Percentiles rank a stretch among this genome's conserved stretches.
phyloP scores from a whole-genome alignment of 768 basidiomycete species.

The Hypholoma fasciculare region DNA sequence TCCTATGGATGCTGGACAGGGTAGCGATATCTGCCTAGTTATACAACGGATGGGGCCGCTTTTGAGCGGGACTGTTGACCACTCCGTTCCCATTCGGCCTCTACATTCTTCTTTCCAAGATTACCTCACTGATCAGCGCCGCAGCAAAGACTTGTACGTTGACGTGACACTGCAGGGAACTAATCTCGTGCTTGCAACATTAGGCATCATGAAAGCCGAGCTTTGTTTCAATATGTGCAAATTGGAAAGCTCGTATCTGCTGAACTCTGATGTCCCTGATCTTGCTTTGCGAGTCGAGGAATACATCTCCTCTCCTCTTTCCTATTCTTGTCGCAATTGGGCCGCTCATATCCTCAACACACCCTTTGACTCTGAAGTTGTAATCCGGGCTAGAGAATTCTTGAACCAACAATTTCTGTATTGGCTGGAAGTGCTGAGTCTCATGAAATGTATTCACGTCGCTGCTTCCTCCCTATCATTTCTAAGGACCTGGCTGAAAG shows the following conservation, averaged over 20 bases:
- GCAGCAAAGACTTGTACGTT: constrained; percentile 22
- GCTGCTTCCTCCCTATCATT: neutral
- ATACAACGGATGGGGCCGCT: constrained; percentile 7
- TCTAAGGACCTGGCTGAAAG: neutral
- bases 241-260: constrained; percentile 25
- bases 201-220: constrained; percentile 21
- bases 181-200: constrained; percentile 5
- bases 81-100: constrained; percentile 3
- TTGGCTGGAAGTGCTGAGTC: constrained; percentile 29
- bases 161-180: constrained; percentile 4
- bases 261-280: constrained; percentile 22
- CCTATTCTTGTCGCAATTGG: constrained; percentile 26
- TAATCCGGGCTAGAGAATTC: constrained; percentile 9
- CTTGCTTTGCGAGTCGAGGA: constrained; percentile 10
- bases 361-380: neutral
- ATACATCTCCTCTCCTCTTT: constrained; percentile 18
- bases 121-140: constrained; percentile 24
- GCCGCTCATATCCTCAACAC: constrained; percentile 16
- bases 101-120: constrained; percentile 31
- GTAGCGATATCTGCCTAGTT: neutral
- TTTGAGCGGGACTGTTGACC: constrained; percentile 5
- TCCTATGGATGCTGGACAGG: neutral
- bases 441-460: constrained; percentile 6
- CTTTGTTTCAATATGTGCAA: constrained; percentile 30
- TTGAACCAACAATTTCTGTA: constrained; percentile 17